Evolutionary conservation across 305 asterid genomes (phyloP).

Genomic region (Stenogyne calaminthoides): DNA sequence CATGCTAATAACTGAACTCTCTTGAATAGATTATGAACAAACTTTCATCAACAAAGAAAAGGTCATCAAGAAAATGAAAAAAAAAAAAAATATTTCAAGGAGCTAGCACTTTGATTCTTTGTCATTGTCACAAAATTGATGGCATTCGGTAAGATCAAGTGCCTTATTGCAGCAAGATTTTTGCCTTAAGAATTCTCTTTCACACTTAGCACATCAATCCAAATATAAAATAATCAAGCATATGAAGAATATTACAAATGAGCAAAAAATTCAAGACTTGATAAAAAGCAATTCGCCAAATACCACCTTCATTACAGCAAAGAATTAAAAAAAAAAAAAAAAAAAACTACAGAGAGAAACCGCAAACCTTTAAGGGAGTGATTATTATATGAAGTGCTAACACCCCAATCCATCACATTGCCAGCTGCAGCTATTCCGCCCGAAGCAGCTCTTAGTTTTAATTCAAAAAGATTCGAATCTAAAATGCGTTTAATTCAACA

Average conservation of each 20-base stretch:
- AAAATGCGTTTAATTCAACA: background rate
- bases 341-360: background rate
- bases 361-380: conserved; percentile 55
- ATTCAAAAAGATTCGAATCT: background rate
- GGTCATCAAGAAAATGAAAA: background rate
- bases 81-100: background rate
- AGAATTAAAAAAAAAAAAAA: background rate
- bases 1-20: background rate
- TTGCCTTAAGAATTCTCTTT: background rate
- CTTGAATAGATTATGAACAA: background rate
- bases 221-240: background rate
- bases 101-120: background rate
- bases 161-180: background rate
- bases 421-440: conserved; percentile 40
- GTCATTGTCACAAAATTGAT: background rate
- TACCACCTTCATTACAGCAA: background rate
- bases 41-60: background rate
- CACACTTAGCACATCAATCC: background rate
- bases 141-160: background rate
- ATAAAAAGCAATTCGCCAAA: background rate
- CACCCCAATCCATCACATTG: conserved; percentile 69
- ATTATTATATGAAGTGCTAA: conserved; percentile 42
- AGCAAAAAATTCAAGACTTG: background rate
- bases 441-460: conserved; percentile 31
- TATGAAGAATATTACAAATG: background rate